These are phyloP conservation scores for Trichoderma atrobrunneum DNA, from an alignment of 2,329 filamentous ascomycete genomes.

Conservation along the genomic window DNA sequence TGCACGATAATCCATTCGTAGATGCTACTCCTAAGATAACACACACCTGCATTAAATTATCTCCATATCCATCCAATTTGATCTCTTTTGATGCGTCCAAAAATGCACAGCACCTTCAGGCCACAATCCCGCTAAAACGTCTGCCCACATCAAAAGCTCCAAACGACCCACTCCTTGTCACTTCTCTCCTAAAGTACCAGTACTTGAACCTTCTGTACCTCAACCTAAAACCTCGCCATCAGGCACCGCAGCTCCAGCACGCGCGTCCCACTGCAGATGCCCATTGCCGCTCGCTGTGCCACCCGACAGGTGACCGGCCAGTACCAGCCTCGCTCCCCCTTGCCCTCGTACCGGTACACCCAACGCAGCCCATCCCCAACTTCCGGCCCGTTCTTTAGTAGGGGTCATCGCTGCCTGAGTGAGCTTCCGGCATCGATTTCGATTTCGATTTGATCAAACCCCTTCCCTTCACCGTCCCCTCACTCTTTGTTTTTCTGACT, in stretches of 20 bases:
- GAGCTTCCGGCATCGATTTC: slow-evolving; percentile 1
- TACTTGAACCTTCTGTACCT: neutral
- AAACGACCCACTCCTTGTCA: neutral
- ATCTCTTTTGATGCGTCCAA: too few species aligned
- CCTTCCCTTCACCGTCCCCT: slow-evolving; percentile 17
- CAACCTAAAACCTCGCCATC: neutral
- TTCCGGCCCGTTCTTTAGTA: neutral
- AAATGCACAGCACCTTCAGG: neutral
- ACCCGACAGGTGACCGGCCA: neutral
- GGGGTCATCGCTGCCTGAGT: slow-evolving; percentile 18
- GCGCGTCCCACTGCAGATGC: neutral
- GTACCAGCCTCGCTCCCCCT: neutral
- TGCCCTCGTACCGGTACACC: neutral
- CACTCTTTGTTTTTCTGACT: neutral
- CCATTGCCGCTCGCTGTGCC: neutral
- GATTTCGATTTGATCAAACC: slow-evolving; percentile 5
- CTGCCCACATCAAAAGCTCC: neutral
- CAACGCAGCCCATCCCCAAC: too few species aligned
- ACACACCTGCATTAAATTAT: neutral
- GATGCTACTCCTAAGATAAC: neutral
- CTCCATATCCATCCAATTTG: too few species aligned
- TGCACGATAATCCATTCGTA: neutral
- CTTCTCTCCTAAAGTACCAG: neutral
- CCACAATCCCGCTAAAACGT: neutral
- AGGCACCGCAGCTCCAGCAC: neutral